Conservation (phyloP, 306 rosid species). For the Betula pendula region DNA sequence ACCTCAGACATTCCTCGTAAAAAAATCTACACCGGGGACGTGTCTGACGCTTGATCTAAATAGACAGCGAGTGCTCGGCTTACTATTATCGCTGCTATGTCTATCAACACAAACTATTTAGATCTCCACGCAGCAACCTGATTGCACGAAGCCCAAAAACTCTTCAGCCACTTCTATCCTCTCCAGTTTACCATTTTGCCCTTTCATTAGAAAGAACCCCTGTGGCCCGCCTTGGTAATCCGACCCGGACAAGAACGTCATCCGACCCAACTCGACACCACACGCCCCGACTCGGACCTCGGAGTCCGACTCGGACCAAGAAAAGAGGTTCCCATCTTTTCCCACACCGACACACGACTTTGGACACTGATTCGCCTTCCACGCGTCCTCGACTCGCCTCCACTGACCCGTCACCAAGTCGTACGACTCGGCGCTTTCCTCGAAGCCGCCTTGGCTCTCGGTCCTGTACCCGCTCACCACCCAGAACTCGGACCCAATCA, state of each 20-base stretch:
- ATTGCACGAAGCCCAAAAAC: conserved; percentile 47
- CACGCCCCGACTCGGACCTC: conserved; percentile 37
- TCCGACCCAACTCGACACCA: conserved; percentile 28
- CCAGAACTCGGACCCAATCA: conserved; percentile 46
- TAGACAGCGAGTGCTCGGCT: too few species aligned
- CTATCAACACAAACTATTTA: neutral
- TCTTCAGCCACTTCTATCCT: conserved; percentile 26
- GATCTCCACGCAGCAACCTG: conserved; percentile 49
- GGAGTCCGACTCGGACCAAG: conserved; percentile 35
- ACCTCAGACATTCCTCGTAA: too few species aligned
- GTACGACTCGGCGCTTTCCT: conserved; percentile 38
- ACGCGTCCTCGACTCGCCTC: conserved; percentile 46
- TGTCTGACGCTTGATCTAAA: neutral
- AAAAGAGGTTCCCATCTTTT: conserved; percentile 33
- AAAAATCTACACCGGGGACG: too few species aligned
- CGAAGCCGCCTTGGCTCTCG: conserved; percentile 49
- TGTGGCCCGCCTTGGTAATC: conserved; percentile 43
- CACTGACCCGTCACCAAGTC: conserved; percentile 40
- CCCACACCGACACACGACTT: conserved; percentile 41
- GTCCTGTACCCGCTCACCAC: conserved; percentile 58
- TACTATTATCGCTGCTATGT: too few species aligned
- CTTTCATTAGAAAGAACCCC: conserved; percentile 31
- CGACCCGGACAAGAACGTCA: conserved; percentile 42
- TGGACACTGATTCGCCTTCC: conserved; percentile 41
- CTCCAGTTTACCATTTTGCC: conserved; percentile 38